Conservation (phyloP, 2,329 filamentous ascomycete genomes). For the Ceratocystis papillata region DNA sequence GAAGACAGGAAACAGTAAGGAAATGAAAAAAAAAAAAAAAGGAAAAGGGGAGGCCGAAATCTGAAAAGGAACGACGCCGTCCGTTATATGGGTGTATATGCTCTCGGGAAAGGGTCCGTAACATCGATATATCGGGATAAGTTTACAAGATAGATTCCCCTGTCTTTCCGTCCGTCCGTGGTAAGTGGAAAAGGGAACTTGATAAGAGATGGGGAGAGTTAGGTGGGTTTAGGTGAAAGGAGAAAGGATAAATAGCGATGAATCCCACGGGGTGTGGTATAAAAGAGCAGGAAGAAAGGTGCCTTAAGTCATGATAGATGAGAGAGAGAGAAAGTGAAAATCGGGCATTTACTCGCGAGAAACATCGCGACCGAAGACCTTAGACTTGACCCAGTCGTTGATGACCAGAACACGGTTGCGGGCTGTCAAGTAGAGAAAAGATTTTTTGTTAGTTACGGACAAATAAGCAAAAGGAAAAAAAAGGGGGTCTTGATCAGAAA, state of each 20-base stretch:
- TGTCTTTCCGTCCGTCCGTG: background rate
- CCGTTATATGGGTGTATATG: conserved; percentile 3
- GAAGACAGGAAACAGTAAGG: background rate
- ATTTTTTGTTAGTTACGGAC: background rate
- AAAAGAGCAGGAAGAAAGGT: background rate
- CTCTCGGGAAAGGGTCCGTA: conserved; percentile 3
- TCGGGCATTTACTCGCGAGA: conserved; percentile 56
- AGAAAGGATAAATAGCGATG: background rate
- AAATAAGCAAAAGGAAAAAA: conserved; percentile 12
- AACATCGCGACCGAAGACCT: conserved; percentile 90
- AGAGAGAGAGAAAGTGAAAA: background rate
- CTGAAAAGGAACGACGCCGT: background rate
- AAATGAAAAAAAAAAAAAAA: background rate
- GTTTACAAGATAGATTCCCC: conserved; percentile 3
- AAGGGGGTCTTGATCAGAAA: conserved; percentile 3
- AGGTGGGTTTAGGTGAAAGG: too few relatives aligned
- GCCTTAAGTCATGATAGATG: background rate
- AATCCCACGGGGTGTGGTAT: background rate
- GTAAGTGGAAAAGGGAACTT: background rate
- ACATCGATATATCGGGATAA: conserved; percentile 6
- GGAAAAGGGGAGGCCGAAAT: background rate
- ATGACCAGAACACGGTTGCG: conserved; percentile 89
- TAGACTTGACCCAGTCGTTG: conserved; percentile 94
- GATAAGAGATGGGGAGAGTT: too few relatives aligned
- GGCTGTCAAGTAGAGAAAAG: conserved; percentile 39